Evolutionary conservation across 169 alveolate genomes (phyloP).

Genomic region (Eimeria praecox): DNA sequence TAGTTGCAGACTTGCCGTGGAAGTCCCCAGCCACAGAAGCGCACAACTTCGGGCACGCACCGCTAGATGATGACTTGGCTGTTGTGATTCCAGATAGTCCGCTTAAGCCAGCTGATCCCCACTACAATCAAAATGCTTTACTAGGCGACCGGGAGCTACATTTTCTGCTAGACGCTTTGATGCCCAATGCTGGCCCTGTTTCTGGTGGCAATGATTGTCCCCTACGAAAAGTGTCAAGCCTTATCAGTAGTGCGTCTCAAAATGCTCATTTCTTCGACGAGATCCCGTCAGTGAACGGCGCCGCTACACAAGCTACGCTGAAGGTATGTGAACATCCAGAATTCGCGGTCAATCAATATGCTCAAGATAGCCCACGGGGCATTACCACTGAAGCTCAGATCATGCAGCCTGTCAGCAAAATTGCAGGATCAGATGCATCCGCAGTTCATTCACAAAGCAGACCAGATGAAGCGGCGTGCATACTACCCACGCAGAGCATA

Average conservation of each 20-base stretch:
- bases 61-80: background rate
- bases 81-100: background rate
- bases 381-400: background rate
- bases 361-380: background rate
- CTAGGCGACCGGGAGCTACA: background rate
- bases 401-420: background rate
- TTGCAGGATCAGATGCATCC: background rate
- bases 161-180: conserved; percentile 44
- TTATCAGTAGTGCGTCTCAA: background rate
- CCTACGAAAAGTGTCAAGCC: background rate
- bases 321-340: background rate
- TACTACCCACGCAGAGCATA: background rate
- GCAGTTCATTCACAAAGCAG: background rate
- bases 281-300: background rate
- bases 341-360: background rate
- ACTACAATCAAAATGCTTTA: background rate
- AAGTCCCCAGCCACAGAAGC: conserved; percentile 1
- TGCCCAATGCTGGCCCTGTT: background rate
- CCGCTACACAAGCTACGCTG: background rate
- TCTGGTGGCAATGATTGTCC: background rate
- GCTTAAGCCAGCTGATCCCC: background rate
- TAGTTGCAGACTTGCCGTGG: conserved; percentile 1
- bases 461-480: background rate
- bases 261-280: background rate
- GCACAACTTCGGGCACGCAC: background rate